Evolutionary conservation across 2,329 filamentous ascomycete genomes (phyloP).

Genomic region (Orbilia blumenaviensis): DNA sequence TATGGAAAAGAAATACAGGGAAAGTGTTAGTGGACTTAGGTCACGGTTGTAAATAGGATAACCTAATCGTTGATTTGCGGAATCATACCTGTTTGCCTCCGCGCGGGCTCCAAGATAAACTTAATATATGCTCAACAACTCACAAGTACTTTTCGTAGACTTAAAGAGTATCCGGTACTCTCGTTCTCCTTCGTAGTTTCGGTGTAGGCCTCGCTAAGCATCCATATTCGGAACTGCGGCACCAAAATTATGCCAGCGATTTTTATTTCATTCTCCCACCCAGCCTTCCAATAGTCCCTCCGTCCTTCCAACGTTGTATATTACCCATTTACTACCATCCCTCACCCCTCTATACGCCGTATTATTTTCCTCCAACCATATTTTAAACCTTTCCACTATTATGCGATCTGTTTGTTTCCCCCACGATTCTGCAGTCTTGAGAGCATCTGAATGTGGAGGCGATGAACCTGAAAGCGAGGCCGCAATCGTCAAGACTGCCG

Average conservation of each 20-base stretch:
- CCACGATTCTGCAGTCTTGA: slow-evolving; percentile 23
- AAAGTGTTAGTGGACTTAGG: too few species aligned
- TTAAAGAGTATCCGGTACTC: too few species aligned
- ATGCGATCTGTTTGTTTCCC: neutral
- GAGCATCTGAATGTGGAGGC: neutral
- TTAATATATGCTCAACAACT: too few species aligned
- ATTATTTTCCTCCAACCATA: slow-evolving; percentile 29
- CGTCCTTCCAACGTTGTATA: slow-evolving; percentile 25
- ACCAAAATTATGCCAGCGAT: neutral
- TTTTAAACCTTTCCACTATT: slow-evolving; percentile 12
- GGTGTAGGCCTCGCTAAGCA: too few species aligned
- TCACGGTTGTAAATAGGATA: too few species aligned
- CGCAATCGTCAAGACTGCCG: slow-evolving; percentile 20
- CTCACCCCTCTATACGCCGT: neutral
- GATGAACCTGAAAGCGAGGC: neutral
- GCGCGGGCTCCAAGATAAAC: too few species aligned
- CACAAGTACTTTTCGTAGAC: too few species aligned
- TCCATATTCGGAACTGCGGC: too few species aligned
- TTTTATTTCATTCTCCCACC: neutral
- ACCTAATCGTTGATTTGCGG: too few species aligned
- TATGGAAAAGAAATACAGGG: too few species aligned
- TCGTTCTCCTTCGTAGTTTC: too few species aligned
- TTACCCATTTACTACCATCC: slow-evolving; percentile 42
- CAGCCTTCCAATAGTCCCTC: neutral
- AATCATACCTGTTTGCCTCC: too few species aligned